Evolutionary conservation across 495 filamentous ascomycete species (phyloP).

Genomic region (Penicillium arizonense): DNA sequence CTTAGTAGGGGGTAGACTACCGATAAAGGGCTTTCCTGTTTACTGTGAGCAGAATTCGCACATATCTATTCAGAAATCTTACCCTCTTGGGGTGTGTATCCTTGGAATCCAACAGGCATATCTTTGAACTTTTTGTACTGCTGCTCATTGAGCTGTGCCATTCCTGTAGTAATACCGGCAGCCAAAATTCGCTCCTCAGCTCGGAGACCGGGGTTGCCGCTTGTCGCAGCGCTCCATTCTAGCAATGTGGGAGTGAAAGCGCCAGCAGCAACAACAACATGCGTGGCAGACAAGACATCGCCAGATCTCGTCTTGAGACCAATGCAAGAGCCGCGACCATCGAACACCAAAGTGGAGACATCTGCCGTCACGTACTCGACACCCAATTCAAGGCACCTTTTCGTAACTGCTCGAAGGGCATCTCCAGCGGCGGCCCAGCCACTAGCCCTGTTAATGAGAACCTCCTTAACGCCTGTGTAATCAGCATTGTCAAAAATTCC

Average conservation of each 20-base stretch:
- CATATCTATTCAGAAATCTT: constrained; percentile 1
- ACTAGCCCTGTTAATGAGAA: constrained; percentile 50
- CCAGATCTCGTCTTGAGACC: constrained; percentile 49
- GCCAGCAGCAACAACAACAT: constrained; percentile 55
- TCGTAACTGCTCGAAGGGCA: constrained; percentile 44
- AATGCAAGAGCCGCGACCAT: constrained; percentile 36
- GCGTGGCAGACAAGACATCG: constrained; percentile 36
- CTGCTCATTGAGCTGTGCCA: constrained; percentile 31
- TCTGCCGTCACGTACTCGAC: constrained; percentile 51
- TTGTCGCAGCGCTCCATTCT: constrained; percentile 48
- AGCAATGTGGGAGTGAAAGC: constrained; percentile 59
- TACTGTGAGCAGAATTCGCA: constrained; percentile 8
- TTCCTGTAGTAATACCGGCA: constrained; percentile 53
- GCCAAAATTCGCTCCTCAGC: constrained; percentile 53
- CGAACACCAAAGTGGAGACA: constrained; percentile 43
- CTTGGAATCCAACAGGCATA: constrained; percentile 39
- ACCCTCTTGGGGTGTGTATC: constrained; percentile 33
- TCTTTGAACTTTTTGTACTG: constrained; percentile 29
- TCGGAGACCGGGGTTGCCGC: constrained; percentile 40
- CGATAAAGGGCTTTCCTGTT: constrained; percentile 32
- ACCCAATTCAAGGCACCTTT: constrained; percentile 46
- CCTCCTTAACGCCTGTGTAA: constrained; percentile 49
- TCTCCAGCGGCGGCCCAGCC: constrained; percentile 64
- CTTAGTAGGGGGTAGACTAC: constrained; percentile 30
- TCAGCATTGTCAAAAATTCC: constrained; percentile 54